Evolutionary conservation across 164 flowering plant genomes (phyloP), one percentile per base, ranked within the genome.

Genomic region (Magnolia changhungtana): DNA sequence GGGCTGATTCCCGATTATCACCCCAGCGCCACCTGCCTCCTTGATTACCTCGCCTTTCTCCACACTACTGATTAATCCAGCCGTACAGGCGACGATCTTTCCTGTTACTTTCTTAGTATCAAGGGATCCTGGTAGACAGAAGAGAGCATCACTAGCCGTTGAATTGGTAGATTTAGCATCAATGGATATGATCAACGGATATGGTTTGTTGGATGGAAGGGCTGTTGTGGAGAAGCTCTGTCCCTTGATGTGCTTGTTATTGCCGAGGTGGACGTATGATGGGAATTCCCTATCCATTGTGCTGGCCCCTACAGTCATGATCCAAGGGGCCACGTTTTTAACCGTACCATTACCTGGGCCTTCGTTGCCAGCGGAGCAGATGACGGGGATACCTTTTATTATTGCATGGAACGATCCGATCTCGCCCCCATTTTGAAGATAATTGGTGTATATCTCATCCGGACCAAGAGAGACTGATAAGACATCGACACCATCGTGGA

Each of bases 201-300:
- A 87, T 8, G 82, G 72, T 63, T 50, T 77, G 1, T 78, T n/a
- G 0, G 82, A 71, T 19, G 85, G 50, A 0, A 77, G 19, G 23
- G 82, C 84, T 16, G 91, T 93, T 49, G 79, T 76, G 27, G 87
- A 91, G 19, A 94, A 85, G 9, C 95, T 88, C 0, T 77, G 87
- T 4, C 98, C 97, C 0, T 83, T 64, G 84, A 78, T 84, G 1
- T 83, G 88, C 61, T 80, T 85, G 14, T 24, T 20, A 50, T 64
- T 20, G 8, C 68, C 76, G 16, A 74, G 50, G 9, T 18, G n/a
- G 19, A 74, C 51, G 7, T 7, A 4, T 18, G 76, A 29, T 9
- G 76, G 50, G 76, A 74, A 61, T 10, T 63, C 50, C 14, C 76
- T 37, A 55, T 74, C 76, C 23, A 29, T 23, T 27, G 76, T 74